A percentile compares a stretch with the other conserved stretches of the same genome.
These are phyloP conservation scores for Tranzscheliella williamsii DNA, from an alignment of 1,284 basidiomycete species.

Conservation along the genomic window DNA sequence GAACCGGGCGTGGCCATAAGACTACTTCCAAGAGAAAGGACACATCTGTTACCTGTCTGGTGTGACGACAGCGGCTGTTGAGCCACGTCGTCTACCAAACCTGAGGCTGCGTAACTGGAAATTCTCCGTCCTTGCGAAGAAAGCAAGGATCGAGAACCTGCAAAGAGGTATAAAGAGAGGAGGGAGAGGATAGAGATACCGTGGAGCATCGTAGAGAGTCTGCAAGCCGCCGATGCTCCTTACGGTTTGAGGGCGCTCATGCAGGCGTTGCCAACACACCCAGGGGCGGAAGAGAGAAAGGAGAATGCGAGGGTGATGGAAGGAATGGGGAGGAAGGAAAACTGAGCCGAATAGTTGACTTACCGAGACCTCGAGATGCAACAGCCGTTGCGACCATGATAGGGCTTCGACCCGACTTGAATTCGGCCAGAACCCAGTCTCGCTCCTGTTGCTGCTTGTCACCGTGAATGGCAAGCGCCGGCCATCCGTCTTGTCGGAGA, in stretches of 20 bases:
- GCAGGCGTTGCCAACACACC: too few relatives aligned
- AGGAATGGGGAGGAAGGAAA: background rate
- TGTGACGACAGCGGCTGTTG: background rate
- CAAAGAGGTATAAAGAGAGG: background rate
- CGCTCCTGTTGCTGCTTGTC: conserved; percentile 89
- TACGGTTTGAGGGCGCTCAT: too few relatives aligned
- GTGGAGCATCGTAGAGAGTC: too few relatives aligned
- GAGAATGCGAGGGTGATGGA: background rate
- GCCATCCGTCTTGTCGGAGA: conserved; percentile 77
- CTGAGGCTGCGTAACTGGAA: too few relatives aligned
- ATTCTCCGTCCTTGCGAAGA: background rate
- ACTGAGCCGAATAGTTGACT: conserved; percentile 64
- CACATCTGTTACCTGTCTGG: background rate
- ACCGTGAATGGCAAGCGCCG: conserved; percentile 93
- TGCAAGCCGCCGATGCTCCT: too few relatives aligned
- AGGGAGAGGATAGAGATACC: background rate
- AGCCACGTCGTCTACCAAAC: background rate
- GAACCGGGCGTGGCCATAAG: too few relatives aligned
- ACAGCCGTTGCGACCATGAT: conserved; percentile 86
- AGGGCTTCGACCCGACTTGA: conserved; percentile 95
- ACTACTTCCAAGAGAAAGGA: background rate
- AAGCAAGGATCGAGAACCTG: background rate
- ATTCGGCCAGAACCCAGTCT: conserved; percentile 97
- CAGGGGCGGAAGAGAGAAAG: conserved; percentile 1
- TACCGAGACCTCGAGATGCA: conserved; percentile 99